phyloP scores from a whole-genome alignment of 345 rosid species.

The Crucihimalaya himalaica region DNA sequence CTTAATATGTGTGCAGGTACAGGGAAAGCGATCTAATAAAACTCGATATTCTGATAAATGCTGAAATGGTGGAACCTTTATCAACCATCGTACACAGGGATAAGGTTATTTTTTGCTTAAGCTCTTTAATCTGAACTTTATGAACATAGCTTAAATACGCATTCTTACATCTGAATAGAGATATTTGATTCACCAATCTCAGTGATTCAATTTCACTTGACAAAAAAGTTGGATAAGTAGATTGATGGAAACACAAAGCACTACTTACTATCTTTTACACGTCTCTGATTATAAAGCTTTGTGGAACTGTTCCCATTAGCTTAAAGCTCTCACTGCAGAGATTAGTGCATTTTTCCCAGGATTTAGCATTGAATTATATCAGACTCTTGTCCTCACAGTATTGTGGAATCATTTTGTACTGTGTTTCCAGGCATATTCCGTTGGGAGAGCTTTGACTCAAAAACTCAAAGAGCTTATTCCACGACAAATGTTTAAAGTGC shows the following conservation, averaged over 20 bases:
- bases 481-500: slow-evolving; percentile 96
- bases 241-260: background rate
- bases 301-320: background rate
- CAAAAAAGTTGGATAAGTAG: background rate
- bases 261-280: background rate
- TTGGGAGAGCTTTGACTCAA: slow-evolving; percentile 96
- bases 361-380: background rate
- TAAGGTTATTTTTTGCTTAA: slow-evolving; percentile 52
- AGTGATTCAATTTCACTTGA: background rate
- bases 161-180: background rate
- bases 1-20: slow-evolving; percentile 56
- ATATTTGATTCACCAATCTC: background rate
- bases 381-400: slow-evolving; percentile 2
- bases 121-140: background rate
- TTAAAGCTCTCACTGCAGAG: background rate
- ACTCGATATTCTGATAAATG: slow-evolving; percentile 90
- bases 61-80: slow-evolving; percentile 84
- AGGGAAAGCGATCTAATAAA: slow-evolving; percentile 77
- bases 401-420: slow-evolving; percentile 24
- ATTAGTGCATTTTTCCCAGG: background rate
- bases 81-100: slow-evolving; percentile 94
- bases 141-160: background rate
- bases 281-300: slow-evolving; percentile 14
- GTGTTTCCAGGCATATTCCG: slow-evolving; percentile 76
- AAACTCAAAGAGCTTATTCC: slow-evolving; percentile 98